Base-by-base conservation (phyloP, 768 basidiomycete genomes). In the Galerina marginata region DNA sequence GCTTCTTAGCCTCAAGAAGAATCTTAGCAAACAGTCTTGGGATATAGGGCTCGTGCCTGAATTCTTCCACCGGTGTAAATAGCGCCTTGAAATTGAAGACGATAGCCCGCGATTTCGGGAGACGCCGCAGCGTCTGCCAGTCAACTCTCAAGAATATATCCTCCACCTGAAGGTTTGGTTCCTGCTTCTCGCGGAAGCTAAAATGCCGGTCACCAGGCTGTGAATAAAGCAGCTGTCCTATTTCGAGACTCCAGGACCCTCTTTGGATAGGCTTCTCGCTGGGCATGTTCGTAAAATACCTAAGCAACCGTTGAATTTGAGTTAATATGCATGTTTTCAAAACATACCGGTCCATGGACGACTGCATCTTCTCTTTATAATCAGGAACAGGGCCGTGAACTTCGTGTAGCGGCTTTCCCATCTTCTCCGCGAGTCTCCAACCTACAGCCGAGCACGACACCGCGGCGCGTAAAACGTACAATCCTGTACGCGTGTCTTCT, bases 11-110 rank as follows among this genome's bases (percentile, higher is more conserved):
- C 47, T 81, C 80, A 5, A 70, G 65, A 14, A 83, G 56, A 38
- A 85, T 64, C 54, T 77, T 83, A 26, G 79, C 74, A n/a, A 85
- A 56, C 44, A 84, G 68, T 55, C 71, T 75, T 2, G 83, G 83
- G 58, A 85, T 77, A 50, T 80, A 82, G 6, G 80, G 79, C 60
- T 85, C 84, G 6, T 72, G 63, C 45, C 75, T 67, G 51, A 85
- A 78, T 20, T 77, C 66, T 10, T 72, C 75, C 20, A 81, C 61
- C 0, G 83, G 83, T 1, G 82, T 85, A 68, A 85, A 86, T 25
- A 86, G 68, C 10, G 81, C 77, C 62, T 83, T 85, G 69, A 79
- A 84, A 63, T 83, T 84, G 72, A 85, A 85, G 7, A 81, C 72
- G 25, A 86, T 81, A 0, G 81, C 79, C 10, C 70, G 71, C 6